Base-by-base conservation (phyloP, 345 rosid species). In the Sisymbrium altissimum region DNA sequence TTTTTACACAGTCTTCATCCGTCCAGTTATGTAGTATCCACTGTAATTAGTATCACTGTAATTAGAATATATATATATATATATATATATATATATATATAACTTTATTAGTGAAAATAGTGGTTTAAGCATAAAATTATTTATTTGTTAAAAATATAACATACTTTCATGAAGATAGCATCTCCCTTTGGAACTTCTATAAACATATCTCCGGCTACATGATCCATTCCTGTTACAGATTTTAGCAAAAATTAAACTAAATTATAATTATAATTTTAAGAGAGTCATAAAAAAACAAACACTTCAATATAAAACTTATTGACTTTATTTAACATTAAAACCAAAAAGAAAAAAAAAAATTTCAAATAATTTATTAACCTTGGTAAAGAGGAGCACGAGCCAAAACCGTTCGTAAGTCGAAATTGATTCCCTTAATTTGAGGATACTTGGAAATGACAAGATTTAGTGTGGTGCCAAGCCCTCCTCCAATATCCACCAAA, bases 21-120 rank as follows among this genome's bases (percentile, higher is more conserved):
- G n/a, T 40, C 65, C 73, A 69, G 48, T 69, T 65, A 41, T 32
- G 44, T 18, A 69, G 25, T 30, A 69, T 32, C 65, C 73, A 0
- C 73, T 56, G 35, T 36, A 21, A 23, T 23, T 17, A 66, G 7
- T 35, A 4, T 53, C n/a, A n/a, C n/a, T n/a, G n/a, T n/a, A n/a
- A n/a, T n/a, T n/a, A n/a, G n/a, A n/a, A 23, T 23, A 1, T 23
- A 23, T 23, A 23, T 21, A 56, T 44, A 19, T 19, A 44, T 23
- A 1, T 23, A 23, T 23, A 23, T 21, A 56, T 44, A 23, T 23
- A 1, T 23, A 23, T 23, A 23, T 21, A 56, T 44, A 19, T 19
- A 44, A n/a, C 19, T 44, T 44, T 4, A 44, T 44, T 44, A 6
- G 3, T 17, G 14, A 43, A 45, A 15, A 9, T 7, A 5, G 18